Conservation (phyloP, 2,329 filamentous ascomycete species). For the Penicillium griseofulvum region DNA sequence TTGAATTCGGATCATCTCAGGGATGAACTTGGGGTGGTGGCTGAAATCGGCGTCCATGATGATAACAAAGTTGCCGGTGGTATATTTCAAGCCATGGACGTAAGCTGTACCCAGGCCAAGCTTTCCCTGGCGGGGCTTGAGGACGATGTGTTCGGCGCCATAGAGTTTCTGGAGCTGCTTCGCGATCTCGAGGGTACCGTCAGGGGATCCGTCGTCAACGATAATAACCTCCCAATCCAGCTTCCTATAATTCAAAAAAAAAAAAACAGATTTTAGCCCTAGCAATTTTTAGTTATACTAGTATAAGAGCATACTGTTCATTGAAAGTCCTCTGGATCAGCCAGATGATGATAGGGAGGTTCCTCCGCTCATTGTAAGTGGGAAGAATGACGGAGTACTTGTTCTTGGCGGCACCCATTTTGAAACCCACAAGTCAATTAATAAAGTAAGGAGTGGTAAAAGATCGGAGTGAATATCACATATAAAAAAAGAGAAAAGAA, state of each 20-base stretch:
- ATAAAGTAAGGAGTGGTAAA: conserved; percentile 10
- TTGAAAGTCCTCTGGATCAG: conserved; percentile 89
- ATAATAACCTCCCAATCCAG: conserved; percentile 97
- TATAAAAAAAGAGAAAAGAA: conserved; percentile 11
- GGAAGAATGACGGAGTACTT: conserved; percentile 98
- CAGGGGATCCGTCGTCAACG: conserved; percentile 95
- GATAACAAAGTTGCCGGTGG: conserved; percentile 90
- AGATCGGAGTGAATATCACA: conserved; percentile 6
- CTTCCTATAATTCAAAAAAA: conserved; percentile 56
- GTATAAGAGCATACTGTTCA: conserved; percentile 62
- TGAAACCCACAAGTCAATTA: conserved; percentile 16
- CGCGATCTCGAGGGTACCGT: conserved; percentile 88
- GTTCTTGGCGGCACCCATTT: conserved; percentile 48
- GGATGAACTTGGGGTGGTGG: conserved; percentile 99
- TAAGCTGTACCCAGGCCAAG: conserved; percentile 96
- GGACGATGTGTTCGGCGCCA: conserved; percentile 68
- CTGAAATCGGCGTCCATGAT: conserved; percentile 99
- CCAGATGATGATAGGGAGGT: conserved; percentile 94
- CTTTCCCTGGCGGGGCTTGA: conserved; percentile 89
- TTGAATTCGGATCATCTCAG: conserved; percentile 84
- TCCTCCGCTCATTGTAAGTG: conserved; percentile 97
- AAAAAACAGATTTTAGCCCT: neutral
- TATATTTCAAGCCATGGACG: conserved; percentile 88
- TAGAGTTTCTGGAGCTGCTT: conserved; percentile 87
- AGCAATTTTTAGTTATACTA: neutral